Percentiles rank a stretch among this genome's conserved stretches.
Evolutionary conservation across 164 flowering plant genomes (phyloP).

Genomic region (Annona squamosa): DNA sequence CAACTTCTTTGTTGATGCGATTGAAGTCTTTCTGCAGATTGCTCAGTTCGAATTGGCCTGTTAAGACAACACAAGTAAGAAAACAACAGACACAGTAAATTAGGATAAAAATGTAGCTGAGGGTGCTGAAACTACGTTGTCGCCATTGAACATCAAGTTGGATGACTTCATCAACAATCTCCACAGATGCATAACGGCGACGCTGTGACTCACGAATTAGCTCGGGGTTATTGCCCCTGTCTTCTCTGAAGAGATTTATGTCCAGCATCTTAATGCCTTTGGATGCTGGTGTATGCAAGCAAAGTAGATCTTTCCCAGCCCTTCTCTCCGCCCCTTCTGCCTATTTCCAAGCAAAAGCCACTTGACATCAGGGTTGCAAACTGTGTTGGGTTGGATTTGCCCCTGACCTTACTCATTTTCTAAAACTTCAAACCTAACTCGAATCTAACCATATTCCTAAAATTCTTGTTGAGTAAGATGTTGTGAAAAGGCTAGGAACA

Average conservation of each 20-base stretch:
- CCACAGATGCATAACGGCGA: constrained; percentile 63
- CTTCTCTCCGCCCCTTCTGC: no score
- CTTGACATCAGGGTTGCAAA: no score
- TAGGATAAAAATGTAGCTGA: background rate
- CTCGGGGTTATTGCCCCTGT: constrained; percentile 76
- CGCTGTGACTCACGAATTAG: constrained; percentile 80
- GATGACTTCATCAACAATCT: constrained; percentile 76
- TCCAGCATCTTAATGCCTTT: constrained; percentile 53
- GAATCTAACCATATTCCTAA: no score
- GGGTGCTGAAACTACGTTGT: constrained; percentile 34
- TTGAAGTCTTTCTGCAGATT: constrained; percentile 63
- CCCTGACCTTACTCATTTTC: no score
- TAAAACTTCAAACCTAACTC: no score
- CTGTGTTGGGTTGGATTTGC: no score
- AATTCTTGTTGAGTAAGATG: no score
- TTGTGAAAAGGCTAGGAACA: no score
- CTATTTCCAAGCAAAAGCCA: no score
- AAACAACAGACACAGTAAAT: background rate
- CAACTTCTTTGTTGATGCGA: constrained; percentile 64
- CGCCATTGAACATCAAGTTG: constrained; percentile 76
- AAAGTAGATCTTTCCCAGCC: no score
- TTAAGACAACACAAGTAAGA: background rate
- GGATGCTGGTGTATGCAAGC: no score
- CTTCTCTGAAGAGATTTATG: constrained; percentile 80
- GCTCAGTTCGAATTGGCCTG: constrained; percentile 80